Base-by-base conservation (phyloP, 345 rosid species). In the Hibiscus trionum region DNA sequence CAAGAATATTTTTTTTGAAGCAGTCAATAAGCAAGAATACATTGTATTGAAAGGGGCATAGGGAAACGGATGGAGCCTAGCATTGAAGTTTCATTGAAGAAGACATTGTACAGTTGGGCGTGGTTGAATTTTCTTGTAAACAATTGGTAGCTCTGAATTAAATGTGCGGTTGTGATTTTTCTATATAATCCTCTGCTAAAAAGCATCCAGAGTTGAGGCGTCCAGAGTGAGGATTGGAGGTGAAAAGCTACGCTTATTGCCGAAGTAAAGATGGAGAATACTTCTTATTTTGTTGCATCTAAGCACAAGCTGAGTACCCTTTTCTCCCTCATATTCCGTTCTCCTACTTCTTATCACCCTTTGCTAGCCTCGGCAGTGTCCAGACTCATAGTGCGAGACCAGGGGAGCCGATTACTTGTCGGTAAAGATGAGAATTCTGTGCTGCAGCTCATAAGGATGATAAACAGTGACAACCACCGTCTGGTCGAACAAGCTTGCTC, bases 361-460 rank as follows among this genome's bases (percentile, higher is more conserved):
- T 86, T 95, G 71, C 81, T 92, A 77, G 99, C 99, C 75, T 92
- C 98, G 6, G 89, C 99, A n/a, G 73, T 95, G 82, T 96, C 90
- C 80, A 95, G 92, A 87, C 92, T 95, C 76, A 37, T 63, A 31
- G 84, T 95, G 90, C 92, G 90, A 88, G 96, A 90, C 78, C 88
- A 86, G 76, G 96, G 90, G 77, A 95, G 92, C 64, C 90, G 93
- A 72, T 80, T 70, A 57, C 86, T 90, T 73, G 90, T 92, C 79
- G 93, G 91, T 73, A 92, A 92, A 88, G 99, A 95, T 90, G 97
- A 92, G 84, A 95, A 92, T 86, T 96, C 97, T 44, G 87, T 95
- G 74, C 86, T 93, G 72, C 99, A 95, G 85, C 97, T 95, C 67
- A 90, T 95, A 83, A 95, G 99, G 67, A 95, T 92, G 99, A 95